Base-by-base conservation (phyloP, 2,329 filamentous ascomycete species). In the Diaporthe capsici region DNA sequence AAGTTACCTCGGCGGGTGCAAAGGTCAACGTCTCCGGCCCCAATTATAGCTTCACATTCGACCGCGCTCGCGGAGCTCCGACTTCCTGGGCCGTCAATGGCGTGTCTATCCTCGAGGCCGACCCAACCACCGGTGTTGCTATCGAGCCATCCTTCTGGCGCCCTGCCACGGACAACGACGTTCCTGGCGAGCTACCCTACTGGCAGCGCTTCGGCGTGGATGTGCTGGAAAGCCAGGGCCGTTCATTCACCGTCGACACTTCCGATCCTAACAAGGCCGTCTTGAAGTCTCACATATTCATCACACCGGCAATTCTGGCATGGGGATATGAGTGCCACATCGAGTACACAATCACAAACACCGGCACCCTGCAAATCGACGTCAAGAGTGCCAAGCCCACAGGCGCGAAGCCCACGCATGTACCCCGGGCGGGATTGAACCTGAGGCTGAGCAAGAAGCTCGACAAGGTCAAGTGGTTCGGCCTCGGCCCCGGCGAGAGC, bases 111-210 rank as follows among this genome's bases (percentile, higher is more conserved):
- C 80, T 89, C 15, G 82, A 79, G 10, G 68, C 79, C 0, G 82
- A 85, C 65, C 82, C 86, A 0, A 80, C 77, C 49, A 83, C 82
- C 4, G 78, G 81, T 10, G 81, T 83, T 4, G 86, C 85, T 31
- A 81, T 87, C 22, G 79, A 82, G 12, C 86, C 89, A 1, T 84
- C 86, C 8, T 90, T 94, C 82, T 93, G 91, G 88, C 90, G 92
- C 6, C 90, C 92, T 0, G 87, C 88, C 20, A 94, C 92, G 0
- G 90, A 94, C 81, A 94, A 94, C 79, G 92, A 94, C 79, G 84
- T 85, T 0, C 86, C 89, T 0, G 80, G 83, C 22, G 88, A 90
- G 15, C 85, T 89, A 4, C 87, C 86, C 7, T 90, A 92, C 78
- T 94, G 92, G 92, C 83, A 87, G 60, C 84, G 86, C 25, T 88